Conservation (phyloP, 1,139 yeast species). For the Geotrichum klebahnii region DNA sequence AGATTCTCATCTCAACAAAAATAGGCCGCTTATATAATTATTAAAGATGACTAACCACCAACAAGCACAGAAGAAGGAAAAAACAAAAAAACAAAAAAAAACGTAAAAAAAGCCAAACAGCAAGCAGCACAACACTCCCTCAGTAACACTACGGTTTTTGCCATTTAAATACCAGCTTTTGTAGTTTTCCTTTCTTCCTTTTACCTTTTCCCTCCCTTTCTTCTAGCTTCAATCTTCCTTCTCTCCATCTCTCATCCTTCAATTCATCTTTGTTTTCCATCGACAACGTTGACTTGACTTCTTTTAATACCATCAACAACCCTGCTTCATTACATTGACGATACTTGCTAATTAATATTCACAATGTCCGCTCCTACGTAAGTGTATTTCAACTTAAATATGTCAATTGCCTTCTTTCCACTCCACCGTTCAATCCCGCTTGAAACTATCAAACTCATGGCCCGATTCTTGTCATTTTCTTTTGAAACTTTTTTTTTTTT, state of each 20-base stretch:
- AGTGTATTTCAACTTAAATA: background rate
- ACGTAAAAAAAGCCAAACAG: background rate
- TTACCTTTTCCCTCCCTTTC: background rate
- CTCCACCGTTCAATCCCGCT: background rate
- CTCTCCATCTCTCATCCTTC: background rate
- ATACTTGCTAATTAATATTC: too few species aligned
- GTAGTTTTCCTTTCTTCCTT: background rate
- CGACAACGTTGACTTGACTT: background rate
- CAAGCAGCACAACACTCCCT: background rate
- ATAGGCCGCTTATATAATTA: too few species aligned
- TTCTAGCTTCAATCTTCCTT: background rate
- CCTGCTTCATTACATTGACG: background rate
- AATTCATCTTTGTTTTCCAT: background rate
- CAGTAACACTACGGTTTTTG: background rate
- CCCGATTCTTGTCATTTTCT: too few species aligned
- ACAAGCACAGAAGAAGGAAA: too few species aligned
- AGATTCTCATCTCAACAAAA: too few species aligned
- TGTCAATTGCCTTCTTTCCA: background rate
- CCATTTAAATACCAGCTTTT: conserved; percentile 1
- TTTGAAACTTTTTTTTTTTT: too few species aligned
- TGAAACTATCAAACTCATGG: too few species aligned
- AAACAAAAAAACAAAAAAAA: too few species aligned
- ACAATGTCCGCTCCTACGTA: conserved; percentile 22
- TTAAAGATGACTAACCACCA: too few species aligned
- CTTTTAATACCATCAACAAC: background rate